phyloP scores from a whole-genome alignment of 352 stramenopile genomes.

The Aphanomyces euteiches region DNA sequence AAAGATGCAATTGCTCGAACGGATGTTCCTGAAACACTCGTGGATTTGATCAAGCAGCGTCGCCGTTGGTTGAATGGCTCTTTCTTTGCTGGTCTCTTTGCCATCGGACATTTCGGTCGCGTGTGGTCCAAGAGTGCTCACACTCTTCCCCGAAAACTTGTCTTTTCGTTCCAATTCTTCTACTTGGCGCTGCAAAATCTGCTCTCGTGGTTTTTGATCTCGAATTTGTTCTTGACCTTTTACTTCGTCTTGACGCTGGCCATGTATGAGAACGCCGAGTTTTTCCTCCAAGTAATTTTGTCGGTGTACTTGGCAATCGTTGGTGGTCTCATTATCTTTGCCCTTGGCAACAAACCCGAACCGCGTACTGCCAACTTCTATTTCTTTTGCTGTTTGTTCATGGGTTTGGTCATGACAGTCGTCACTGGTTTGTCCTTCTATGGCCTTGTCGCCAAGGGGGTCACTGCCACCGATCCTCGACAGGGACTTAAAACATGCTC shows the following conservation, averaged over 20 bases:
- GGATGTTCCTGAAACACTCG: conserved; percentile 47
- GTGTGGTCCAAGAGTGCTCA: conserved; percentile 49
- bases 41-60: conserved; percentile 59
- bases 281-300: conserved; percentile 38
- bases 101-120: conserved; percentile 51
- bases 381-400: conserved; percentile 44
- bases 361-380: conserved; percentile 49
- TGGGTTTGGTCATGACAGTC: conserved; percentile 47
- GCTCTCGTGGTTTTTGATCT: conserved; percentile 45
- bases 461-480: conserved; percentile 9
- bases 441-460: conserved; percentile 34
- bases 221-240: conserved; percentile 51
- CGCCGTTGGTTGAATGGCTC: conserved; percentile 57
- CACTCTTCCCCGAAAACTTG: conserved; percentile 39
- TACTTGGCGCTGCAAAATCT: conserved; percentile 46
- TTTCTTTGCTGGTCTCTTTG: conserved; percentile 59
- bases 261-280: conserved; percentile 36
- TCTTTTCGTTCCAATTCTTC: conserved; percentile 44
- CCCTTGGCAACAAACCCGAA: conserved; percentile 45
- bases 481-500: conserved; percentile 2
- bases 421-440: conserved; percentile 49
- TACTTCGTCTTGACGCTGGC: conserved; percentile 47
- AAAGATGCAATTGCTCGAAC: conserved; percentile 53
- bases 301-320: conserved; percentile 44
- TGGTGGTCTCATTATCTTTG: conserved; percentile 43